Percentiles rank a stretch among this genome's conserved stretches.
Evolutionary conservation across 768 basidiomycete genomes (phyloP).

Genomic region (Ephemerocybe angulata): DNA sequence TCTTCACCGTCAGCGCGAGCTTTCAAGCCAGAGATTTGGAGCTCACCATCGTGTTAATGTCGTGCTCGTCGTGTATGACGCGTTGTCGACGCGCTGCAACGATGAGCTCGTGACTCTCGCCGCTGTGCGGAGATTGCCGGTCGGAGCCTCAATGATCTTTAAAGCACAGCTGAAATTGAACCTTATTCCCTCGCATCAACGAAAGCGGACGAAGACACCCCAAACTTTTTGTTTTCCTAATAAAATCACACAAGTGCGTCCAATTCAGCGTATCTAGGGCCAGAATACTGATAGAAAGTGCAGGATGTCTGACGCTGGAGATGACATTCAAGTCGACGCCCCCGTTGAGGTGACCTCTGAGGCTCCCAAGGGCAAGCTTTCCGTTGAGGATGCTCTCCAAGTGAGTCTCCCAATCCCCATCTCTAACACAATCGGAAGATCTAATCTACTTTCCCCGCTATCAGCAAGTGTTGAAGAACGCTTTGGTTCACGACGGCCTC

Average conservation of each 20-base stretch:
- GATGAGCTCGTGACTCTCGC: constrained; percentile 1
- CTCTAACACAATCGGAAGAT: not conserved
- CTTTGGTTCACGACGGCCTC: constrained; percentile 96
- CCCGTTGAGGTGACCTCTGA: constrained; percentile 83
- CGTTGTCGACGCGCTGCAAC: constrained; percentile 23
- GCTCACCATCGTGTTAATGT: constrained; percentile 31
- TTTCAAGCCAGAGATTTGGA: not conserved
- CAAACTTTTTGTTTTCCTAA: constrained; percentile 25
- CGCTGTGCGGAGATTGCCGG: constrained; percentile 41
- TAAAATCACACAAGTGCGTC: constrained; percentile 39
- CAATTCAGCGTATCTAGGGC: not conserved
- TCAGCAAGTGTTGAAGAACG: constrained; percentile 98
- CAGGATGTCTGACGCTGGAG: constrained; percentile 98
- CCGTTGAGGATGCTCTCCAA: constrained; percentile 93
- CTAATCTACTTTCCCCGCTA: constrained; percentile 15
- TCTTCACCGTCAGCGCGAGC: not conserved
- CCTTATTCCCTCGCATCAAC: constrained; percentile 78
- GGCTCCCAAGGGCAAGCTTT: constrained; percentile 92
- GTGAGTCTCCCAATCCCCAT: constrained; percentile 35
- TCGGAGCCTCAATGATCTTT: constrained; percentile 50
- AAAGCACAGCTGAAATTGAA: constrained; percentile 25
- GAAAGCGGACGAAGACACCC: constrained; percentile 94
- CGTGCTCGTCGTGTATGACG: constrained; percentile 13
- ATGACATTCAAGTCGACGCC: constrained; percentile 81
- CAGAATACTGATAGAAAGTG: constrained; percentile 9